Evolutionary conservation across 768 basidiomycete genomes (phyloP).

Genomic region (Dentipellis sp.): DNA sequence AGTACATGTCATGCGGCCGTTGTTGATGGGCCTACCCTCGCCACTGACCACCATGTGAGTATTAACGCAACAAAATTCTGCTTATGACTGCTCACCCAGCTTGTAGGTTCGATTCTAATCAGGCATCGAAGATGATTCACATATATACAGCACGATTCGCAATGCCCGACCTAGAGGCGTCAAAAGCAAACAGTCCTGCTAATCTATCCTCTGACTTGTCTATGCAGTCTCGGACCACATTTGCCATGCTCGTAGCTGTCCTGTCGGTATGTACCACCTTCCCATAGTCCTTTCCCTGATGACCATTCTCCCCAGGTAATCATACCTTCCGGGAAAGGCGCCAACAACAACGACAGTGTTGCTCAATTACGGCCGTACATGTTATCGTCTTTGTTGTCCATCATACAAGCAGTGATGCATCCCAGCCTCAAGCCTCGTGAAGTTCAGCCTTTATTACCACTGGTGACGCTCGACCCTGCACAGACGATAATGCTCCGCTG

Average conservation of each 20-base stretch:
- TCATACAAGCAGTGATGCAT: conserved; percentile 6
- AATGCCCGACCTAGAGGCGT: too few relatives aligned
- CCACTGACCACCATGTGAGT: neutral
- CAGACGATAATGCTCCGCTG: conserved; percentile 48
- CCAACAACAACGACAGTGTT: neutral
- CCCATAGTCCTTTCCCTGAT: neutral
- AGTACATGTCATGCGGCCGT: conserved; percentile 41
- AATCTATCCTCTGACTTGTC: too few relatives aligned
- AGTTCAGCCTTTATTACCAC: neutral
- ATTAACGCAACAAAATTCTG: too few relatives aligned
- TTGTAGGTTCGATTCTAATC: too few relatives aligned
- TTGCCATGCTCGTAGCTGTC: neutral
- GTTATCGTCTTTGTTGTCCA: neutral
- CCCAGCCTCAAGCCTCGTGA: conserved; percentile 9
- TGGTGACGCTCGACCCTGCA: conserved; percentile 27
- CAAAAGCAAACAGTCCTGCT: too few relatives aligned
- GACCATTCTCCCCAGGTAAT: neutral
- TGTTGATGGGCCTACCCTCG: conserved; percentile 23
- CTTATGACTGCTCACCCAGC: too few relatives aligned
- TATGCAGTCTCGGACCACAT: neutral
- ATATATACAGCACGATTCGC: too few relatives aligned
- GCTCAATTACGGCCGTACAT: neutral
- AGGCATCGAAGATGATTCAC: too few relatives aligned
- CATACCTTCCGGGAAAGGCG: neutral
- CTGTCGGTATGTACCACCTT: neutral